phyloP scores from a whole-genome alignment of 257 asterid genomes.

The Cruciata laevipes region DNA sequence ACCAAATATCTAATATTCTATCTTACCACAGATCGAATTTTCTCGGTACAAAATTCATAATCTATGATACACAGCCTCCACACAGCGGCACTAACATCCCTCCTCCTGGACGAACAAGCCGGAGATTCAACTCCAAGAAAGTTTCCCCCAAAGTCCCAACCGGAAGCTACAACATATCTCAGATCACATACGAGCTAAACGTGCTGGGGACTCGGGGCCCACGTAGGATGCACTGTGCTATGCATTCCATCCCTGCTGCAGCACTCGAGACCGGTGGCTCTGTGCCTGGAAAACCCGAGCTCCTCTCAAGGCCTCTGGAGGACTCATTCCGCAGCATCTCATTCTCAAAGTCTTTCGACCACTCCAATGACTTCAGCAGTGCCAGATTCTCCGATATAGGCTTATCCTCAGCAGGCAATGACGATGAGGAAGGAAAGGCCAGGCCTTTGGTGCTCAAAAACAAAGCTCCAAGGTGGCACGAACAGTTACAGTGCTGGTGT shows the following conservation, averaged over 20 bases:
- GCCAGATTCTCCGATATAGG: conserved; percentile 66
- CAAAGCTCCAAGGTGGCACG: conserved; percentile 95
- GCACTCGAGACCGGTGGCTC: conserved; percentile 75
- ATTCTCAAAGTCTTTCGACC: conserved; percentile 74
- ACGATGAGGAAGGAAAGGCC: conserved; percentile 38
- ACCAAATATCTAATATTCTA: neutral
- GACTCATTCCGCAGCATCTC: conserved; percentile 84
- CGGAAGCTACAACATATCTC: conserved; percentile 78
- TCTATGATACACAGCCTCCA: conserved; percentile 87
- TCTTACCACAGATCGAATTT: conserved; percentile 65
- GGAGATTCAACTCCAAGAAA: conserved; percentile 71
- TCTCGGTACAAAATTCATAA: conserved; percentile 89
- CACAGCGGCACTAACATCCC: conserved; percentile 41
- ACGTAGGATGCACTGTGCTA: conserved; percentile 72
- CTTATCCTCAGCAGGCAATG: conserved; percentile 20
- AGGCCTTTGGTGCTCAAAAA: conserved; percentile 72
- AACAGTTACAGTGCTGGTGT: conserved; percentile 95
- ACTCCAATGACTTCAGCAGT: conserved; percentile 71
- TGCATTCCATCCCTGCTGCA: conserved; percentile 82
- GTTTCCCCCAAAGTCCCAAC: conserved; percentile 86
- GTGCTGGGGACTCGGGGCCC: conserved; percentile 97
- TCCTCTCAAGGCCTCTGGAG: conserved; percentile 67
- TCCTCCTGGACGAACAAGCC: conserved; percentile 65
- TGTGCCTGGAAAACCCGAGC: conserved; percentile 92
- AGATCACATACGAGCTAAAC: conserved; percentile 72